Evolutionary conservation across 768 basidiomycete genomes (phyloP), one percentile per base, ranked within the genome.

Genomic region (Calocera cornea): DNA sequence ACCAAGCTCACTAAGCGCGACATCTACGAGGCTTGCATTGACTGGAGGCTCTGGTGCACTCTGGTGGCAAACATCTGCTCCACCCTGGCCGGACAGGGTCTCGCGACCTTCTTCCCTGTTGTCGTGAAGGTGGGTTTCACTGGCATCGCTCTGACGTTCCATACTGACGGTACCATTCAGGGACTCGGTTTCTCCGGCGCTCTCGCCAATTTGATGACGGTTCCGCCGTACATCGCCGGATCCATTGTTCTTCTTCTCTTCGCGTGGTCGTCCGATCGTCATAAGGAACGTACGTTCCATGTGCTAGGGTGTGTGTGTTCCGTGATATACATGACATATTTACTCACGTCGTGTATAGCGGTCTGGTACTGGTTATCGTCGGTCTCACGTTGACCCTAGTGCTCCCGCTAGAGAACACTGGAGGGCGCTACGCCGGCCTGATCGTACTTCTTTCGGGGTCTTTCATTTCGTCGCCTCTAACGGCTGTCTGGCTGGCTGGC

Each of bases 211-310:
- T 19, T 60, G 31, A 70, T 70, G 69, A 22, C 64, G 11, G 70
- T 71, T 27, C 44, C 68, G 0, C 70, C 70, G 2, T 74, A 72
- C 70, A 34, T 68, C 27, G 69, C 68, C 31, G 73, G 67, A 22
- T 67, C 67, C 19, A 49, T 70, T 34, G 65, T 67, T 66, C 74
- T 77, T 66, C 67, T 75, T 19, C 54, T 64, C 29, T 72, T 77
- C 71, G 73, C 73, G 41, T 75, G 72, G 67, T 65, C 68, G 7
- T 74, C 76, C 29, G 77, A 78, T 67, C 64, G 68, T 41, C 64
- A 68, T 64, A 69, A 73, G 65, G 74, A 74, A 67, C 75, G 77
- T 31, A 71, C 74, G 0, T 65, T 71, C 41, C 74, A 74, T 64
- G 73, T 76, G 68, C 66, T 71, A 60, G 54, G 54, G 54, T 60